phyloP scores from a whole-genome alignment of 352 stramenopile genomes.

The Phytopythium delawarense region DNA sequence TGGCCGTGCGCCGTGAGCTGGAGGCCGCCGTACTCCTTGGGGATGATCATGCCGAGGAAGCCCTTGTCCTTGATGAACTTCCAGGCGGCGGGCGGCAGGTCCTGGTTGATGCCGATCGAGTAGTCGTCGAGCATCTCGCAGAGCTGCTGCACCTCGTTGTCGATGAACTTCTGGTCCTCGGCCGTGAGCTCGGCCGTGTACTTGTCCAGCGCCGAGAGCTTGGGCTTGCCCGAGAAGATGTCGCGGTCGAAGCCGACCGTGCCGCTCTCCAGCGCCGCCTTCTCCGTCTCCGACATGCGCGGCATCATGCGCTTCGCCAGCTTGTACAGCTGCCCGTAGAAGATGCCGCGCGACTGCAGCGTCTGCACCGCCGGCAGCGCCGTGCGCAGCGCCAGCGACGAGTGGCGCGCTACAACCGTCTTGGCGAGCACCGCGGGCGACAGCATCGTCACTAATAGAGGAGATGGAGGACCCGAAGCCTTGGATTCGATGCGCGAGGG shows the following conservation, averaged over 20 bases:
- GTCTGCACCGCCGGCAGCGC: constrained; percentile 46
- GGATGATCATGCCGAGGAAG: constrained; percentile 99
- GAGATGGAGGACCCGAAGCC: background rate
- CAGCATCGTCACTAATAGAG: too few species aligned
- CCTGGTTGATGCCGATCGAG: constrained; percentile 87
- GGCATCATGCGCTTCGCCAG: constrained; percentile 95
- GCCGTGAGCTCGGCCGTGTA: constrained; percentile 91
- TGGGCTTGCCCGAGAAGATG: constrained; percentile 94
- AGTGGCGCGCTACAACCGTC: constrained; percentile 19
- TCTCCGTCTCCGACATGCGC: constrained; percentile 94
- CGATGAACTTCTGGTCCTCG: constrained; percentile 94
- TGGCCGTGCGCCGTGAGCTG: constrained; percentile 90
- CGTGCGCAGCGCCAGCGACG: constrained; percentile 16
- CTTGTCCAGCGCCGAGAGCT: constrained; percentile 91
- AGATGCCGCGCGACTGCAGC: constrained; percentile 59
- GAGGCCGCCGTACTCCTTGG: constrained; percentile 93
- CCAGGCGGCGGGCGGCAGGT: constrained; percentile 92
- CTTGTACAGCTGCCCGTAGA: constrained; percentile 91
- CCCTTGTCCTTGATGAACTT: constrained; percentile 95
- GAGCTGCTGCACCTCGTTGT: constrained; percentile 94
- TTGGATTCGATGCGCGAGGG: background rate
- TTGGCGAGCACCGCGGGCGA: constrained; percentile 29
- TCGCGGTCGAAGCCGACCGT: constrained; percentile 97
- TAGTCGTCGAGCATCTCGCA: constrained; percentile 97
- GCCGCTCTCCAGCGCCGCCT: constrained; percentile 92